These are phyloP conservation scores for Mariannaea sp. DNA, from an alignment of 2,329 filamentous ascomycete species.

Conservation along the genomic window DNA sequence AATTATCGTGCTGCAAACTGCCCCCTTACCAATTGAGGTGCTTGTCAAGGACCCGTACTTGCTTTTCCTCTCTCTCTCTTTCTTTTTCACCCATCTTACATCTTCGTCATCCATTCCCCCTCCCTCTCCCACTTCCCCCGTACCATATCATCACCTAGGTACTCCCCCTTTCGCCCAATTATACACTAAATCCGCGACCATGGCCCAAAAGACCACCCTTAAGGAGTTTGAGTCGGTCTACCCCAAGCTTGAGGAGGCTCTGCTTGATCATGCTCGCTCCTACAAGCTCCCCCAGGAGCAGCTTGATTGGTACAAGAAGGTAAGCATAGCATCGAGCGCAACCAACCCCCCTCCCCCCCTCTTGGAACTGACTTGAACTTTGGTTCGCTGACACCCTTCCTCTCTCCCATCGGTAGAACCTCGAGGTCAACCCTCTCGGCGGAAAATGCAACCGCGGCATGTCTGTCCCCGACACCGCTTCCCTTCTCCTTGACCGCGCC, in stretches of 20 bases:
- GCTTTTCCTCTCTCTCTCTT: conserved; percentile 1
- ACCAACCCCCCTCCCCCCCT: background rate
- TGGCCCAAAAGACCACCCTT: conserved; percentile 75
- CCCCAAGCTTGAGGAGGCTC: conserved; percentile 80
- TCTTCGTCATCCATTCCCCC: too few species aligned
- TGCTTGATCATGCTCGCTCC: conserved; percentile 76
- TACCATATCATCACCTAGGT: background rate
- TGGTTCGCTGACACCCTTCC: too few species aligned
- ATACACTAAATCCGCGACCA: conserved; percentile 40
- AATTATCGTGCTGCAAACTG: conserved; percentile 33
- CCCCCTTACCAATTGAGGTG: background rate
- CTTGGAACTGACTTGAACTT: background rate
- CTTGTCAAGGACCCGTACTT: conserved; percentile 6
- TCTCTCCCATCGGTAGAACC: conserved; percentile 62
- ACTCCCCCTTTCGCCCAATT: background rate
- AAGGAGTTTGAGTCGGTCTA: conserved; percentile 90
- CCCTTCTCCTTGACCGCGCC: conserved; percentile 72
- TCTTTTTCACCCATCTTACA: too few species aligned
- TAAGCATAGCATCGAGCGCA: conserved; percentile 44
- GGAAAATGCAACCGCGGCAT: conserved; percentile 99
- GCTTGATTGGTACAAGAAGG: conserved; percentile 84
- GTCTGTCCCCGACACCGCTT: conserved; percentile 91
- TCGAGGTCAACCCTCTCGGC: conserved; percentile 85
- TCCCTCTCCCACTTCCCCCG: background rate
- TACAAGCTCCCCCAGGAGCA: conserved; percentile 85